Conservation (phyloP, 768 basidiomycete species). For the Amanita pseudoporphyria region DNA sequence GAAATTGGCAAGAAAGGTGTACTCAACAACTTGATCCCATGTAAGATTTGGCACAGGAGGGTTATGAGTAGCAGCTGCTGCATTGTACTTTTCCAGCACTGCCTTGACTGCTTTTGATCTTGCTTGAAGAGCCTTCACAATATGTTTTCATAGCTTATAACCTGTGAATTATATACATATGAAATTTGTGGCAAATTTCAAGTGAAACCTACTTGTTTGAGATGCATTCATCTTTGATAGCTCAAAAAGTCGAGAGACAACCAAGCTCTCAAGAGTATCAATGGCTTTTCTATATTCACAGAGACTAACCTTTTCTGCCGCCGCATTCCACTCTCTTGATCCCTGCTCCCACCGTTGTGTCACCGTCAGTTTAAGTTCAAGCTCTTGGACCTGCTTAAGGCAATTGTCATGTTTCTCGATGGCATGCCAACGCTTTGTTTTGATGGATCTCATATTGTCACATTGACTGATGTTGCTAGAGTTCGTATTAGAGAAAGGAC, state of each 20-base stretch:
- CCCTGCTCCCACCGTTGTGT: neutral
- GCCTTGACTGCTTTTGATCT: constrained; percentile 15
- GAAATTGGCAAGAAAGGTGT: constrained; percentile 17
- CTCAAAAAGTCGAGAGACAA: too few species aligned
- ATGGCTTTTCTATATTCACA: constrained; percentile 12
- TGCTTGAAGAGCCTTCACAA: constrained; percentile 15
- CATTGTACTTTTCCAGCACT: constrained; percentile 17
- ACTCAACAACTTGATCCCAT: constrained; percentile 20
- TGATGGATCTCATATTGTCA: too few species aligned
- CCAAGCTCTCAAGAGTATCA: too few species aligned
- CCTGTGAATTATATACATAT: constrained; percentile 14
- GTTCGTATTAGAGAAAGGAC: too few species aligned
- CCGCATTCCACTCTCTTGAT: neutral
- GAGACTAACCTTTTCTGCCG: constrained; percentile 1
- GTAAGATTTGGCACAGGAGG: constrained; percentile 11
- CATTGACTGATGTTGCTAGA: too few species aligned
- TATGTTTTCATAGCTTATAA: constrained; percentile 20
- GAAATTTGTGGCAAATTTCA: constrained; percentile 17
- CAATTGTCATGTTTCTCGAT: neutral
- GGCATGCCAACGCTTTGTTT: too few species aligned
- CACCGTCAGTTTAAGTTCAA: neutral
- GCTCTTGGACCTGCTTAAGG: neutral
- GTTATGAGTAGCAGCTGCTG: constrained; percentile 12
- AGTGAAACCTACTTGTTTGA: constrained; percentile 10
- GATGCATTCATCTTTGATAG: too few species aligned